These are phyloP conservation scores for Eucalyptus leucophloia DNA, from an alignment of 345 rosid species.

Conservation along the genomic window DNA sequence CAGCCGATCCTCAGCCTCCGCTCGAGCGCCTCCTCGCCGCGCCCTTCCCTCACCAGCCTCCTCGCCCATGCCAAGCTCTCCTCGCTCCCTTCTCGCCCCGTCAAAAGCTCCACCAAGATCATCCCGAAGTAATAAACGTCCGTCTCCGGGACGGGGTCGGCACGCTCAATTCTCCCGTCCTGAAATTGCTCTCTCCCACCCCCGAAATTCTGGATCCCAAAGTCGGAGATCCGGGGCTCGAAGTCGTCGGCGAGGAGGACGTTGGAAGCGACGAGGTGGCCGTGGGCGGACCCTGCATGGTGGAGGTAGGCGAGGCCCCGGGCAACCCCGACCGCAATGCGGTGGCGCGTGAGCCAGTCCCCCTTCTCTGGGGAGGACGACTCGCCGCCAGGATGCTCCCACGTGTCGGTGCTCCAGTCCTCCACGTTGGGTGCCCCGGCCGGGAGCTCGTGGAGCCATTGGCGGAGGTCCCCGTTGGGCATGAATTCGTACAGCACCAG, in stretches of 20 bases:
- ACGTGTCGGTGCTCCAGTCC: constrained; percentile 93
- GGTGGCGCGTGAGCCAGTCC: constrained; percentile 74
- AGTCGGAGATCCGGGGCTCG: constrained; percentile 73
- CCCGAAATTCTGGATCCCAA: constrained; percentile 33
- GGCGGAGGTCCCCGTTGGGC: constrained; percentile 80
- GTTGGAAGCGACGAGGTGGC: constrained; percentile 71
- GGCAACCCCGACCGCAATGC: constrained; percentile 73
- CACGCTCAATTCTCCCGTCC: not conserved
- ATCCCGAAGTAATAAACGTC: constrained; percentile 76
- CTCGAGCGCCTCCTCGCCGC: constrained; percentile 53
- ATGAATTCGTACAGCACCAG: constrained; percentile 67
- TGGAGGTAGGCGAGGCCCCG: constrained; percentile 95
- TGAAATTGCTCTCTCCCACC: not conserved
- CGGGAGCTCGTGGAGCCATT: constrained; percentile 95
- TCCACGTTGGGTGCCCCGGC: constrained; percentile 70
- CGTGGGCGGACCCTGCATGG: constrained; percentile 74
- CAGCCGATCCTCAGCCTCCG: constrained; percentile 33
- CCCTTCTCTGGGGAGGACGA: constrained; percentile 35
- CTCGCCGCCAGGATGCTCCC: constrained; percentile 40
- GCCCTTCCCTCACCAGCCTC: constrained; percentile 54
- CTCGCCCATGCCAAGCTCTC: constrained; percentile 46
- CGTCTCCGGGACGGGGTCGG: constrained; percentile 5
- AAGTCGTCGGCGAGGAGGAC: constrained; percentile 60
- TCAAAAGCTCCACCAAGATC: constrained; percentile 58
- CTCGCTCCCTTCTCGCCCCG: constrained; percentile 47